Conservation (phyloP, 2,329 filamentous ascomycete species). For the Scedosporium aurantiacum region DNA sequence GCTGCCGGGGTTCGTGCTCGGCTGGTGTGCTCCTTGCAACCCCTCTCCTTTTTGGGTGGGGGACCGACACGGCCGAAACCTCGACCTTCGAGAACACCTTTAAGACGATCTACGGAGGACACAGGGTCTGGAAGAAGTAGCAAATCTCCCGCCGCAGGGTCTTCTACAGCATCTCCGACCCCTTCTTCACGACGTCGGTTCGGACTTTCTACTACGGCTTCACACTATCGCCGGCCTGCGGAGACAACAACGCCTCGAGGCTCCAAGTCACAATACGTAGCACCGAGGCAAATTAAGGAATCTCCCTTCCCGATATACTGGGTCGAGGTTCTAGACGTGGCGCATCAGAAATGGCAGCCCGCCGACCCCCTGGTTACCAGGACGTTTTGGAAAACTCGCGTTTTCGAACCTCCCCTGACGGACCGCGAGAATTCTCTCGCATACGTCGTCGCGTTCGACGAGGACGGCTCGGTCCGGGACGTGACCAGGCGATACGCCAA, state of each 20-base stretch:
- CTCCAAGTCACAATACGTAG: neutral
- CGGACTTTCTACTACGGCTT: neutral
- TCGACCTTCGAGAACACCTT: neutral
- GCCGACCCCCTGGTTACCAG: constrained; percentile 77
- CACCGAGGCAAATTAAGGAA: constrained; percentile 44
- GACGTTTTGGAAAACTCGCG: constrained; percentile 60
- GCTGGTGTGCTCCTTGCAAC: constrained; percentile 83
- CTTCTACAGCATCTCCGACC: neutral
- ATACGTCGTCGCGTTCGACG: constrained; percentile 80
- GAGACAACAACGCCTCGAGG: neutral
- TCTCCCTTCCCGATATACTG: constrained; percentile 80
- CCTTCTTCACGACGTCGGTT: neutral
- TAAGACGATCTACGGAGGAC: constrained; percentile 14
- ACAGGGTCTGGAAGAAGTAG: constrained; percentile 19
- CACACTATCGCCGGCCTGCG: neutral
- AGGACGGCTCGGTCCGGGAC: constrained; percentile 66
- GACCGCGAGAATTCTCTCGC: constrained; percentile 66
- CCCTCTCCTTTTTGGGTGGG: constrained; percentile 54
- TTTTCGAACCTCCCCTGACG: constrained; percentile 71
- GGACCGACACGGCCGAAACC: constrained; percentile 33
- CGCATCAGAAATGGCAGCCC: constrained; percentile 83
- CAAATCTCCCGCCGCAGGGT: neutral
- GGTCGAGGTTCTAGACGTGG: constrained; percentile 82
- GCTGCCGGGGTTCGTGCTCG: constrained; percentile 71
- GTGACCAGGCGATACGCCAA: constrained; percentile 83